Evolutionary conservation across 2,329 filamentous ascomycete genomes (phyloP).

Genomic region (Mollisia scopiformis): DNA sequence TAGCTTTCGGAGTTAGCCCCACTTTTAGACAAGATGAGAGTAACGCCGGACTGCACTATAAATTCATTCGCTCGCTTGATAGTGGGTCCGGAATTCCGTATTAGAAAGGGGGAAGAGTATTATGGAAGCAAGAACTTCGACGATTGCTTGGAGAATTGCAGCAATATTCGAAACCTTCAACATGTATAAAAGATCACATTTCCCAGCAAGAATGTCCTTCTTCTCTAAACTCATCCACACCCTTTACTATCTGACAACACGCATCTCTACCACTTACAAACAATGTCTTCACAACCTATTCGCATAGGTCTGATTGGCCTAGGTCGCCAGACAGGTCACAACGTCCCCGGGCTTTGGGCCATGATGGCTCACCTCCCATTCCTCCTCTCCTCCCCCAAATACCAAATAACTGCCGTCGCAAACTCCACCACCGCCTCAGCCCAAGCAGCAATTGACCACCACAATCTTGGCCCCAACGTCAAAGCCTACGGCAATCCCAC

Average conservation of each 20-base stretch:
- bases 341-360: conserved; percentile 48
- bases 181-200: neutral
- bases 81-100: neutral
- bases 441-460: conserved; percentile 42
- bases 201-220: neutral
- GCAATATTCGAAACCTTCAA: neutral
- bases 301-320: conserved; percentile 26
- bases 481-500: conserved; percentile 46
- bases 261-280: neutral
- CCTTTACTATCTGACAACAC: neutral
- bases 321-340: neutral
- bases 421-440: conserved; percentile 50
- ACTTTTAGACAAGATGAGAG: neutral
- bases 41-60: neutral
- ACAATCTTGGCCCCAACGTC: conserved; percentile 40
- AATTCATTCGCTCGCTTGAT: neutral
- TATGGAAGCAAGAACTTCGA: neutral
- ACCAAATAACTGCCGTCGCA: conserved; percentile 49
- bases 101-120: neutral
- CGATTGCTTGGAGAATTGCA: neutral
- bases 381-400: conserved; percentile 32
- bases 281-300: conserved; percentile 12
- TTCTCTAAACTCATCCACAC: neutral
- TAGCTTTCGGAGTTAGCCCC: neutral
- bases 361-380: conserved; percentile 55